Evolutionary conservation across 805 yeast genomes (phyloP).

Genomic region (Ogataea degrootiae): DNA sequence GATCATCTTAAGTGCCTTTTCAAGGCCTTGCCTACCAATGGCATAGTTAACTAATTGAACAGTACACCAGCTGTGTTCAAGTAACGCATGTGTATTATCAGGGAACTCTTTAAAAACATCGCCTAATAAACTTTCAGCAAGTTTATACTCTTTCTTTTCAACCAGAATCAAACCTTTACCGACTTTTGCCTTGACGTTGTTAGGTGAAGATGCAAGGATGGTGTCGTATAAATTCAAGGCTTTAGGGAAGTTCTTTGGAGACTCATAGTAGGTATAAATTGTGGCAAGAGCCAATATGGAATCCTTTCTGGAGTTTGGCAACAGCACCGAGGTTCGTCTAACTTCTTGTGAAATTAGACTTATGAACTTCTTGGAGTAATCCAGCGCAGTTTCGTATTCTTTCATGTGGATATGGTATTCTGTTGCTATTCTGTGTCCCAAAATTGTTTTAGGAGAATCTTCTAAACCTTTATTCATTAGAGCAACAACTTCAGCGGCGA

Average conservation of each 20-base stretch:
- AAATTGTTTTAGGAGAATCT: constrained; percentile 36
- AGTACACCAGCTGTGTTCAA: constrained; percentile 78
- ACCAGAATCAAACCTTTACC: constrained; percentile 79
- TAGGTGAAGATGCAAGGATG: constrained; percentile 40
- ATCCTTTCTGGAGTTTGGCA: constrained; percentile 51
- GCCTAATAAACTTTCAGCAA: constrained; percentile 51
- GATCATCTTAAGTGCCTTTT: constrained; percentile 36
- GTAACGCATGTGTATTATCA: constrained; percentile 51
- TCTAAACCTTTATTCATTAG: constrained; percentile 37
- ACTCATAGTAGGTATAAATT: constrained; percentile 77
- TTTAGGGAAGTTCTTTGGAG: constrained; percentile 79
- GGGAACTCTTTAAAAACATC: constrained; percentile 47
- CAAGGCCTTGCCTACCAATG: constrained; percentile 50
- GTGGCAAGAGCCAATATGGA: constrained; percentile 65
- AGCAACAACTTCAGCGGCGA: constrained; percentile 36
- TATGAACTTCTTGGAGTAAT: constrained; percentile 57
- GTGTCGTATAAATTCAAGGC: constrained; percentile 70
- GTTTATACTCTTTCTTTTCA: constrained; percentile 53
- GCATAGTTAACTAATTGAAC: constrained; percentile 46
- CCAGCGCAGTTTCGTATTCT: constrained; percentile 61
- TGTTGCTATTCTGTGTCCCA: constrained; percentile 64
- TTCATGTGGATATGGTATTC: constrained; percentile 53
- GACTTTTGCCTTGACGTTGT: constrained; percentile 53
- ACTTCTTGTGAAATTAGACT: constrained; percentile 45
- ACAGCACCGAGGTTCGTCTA: constrained; percentile 40